Evolutionary conservation across 1,284 basidiomycete species (phyloP).

Genomic region (Tilletia caries): DNA sequence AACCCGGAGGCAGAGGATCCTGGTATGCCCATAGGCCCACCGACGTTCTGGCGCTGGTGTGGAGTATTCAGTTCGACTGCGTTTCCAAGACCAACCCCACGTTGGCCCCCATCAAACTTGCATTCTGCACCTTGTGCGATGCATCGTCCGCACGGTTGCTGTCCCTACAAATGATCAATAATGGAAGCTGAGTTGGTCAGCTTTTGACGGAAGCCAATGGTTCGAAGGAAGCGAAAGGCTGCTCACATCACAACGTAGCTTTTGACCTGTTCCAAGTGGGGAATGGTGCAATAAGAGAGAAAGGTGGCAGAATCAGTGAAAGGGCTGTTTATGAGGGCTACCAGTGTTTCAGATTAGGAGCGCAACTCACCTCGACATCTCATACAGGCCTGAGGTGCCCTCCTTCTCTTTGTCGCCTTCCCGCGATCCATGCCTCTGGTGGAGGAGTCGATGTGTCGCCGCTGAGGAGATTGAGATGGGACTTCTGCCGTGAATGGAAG

Average conservation of each 20-base stretch:
- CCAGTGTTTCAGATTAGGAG: no score
- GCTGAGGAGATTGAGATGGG: slow-evolving; percentile 3
- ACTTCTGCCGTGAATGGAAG: neutral
- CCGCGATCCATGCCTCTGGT: neutral
- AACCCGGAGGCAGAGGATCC: neutral
- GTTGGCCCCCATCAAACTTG: slow-evolving; percentile 6
- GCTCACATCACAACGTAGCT: slow-evolving; percentile 10
- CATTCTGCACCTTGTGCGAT: slow-evolving; percentile 10
- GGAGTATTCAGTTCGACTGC: neutral
- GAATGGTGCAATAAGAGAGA: neutral
- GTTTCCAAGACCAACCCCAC: neutral
- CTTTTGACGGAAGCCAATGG: no score
- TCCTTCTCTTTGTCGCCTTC: neutral
- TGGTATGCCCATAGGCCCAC: neutral
- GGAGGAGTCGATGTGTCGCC: neutral
- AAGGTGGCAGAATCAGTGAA: neutral
- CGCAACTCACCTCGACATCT: slow-evolving; percentile 7
- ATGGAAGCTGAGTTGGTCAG: neutral
- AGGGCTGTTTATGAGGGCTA: no score
- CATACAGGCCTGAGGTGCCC: slow-evolving; percentile 11
- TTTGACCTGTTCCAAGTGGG: neutral
- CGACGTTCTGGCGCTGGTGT: neutral
- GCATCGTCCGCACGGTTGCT: slow-evolving; percentile 12
- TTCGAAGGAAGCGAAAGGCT: neutral
- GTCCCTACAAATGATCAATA: neutral